Evolutionary conservation across 495 filamentous ascomycete genomes (phyloP).

Genomic region (Aspergillus leporis): DNA sequence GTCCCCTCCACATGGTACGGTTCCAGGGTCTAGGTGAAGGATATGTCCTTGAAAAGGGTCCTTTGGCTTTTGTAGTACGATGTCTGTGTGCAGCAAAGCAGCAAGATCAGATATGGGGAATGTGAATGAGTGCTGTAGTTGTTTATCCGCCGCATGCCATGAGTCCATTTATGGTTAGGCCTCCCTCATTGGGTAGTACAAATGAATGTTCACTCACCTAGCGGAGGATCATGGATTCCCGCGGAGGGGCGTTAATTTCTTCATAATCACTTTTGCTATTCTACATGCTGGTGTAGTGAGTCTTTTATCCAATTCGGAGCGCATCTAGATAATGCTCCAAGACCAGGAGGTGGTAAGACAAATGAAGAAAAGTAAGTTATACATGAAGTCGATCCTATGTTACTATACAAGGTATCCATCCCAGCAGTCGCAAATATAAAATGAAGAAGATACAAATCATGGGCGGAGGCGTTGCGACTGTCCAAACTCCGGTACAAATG

Average conservation of each 20-base stretch:
- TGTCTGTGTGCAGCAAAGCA: no score
- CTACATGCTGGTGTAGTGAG: no score
- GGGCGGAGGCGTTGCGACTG: conserved; percentile 41
- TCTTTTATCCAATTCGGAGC: neutral
- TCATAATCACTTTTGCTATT: no score
- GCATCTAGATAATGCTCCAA: neutral
- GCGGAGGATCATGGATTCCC: no score
- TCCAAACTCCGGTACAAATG: conserved; percentile 49
- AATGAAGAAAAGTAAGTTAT: conserved; percentile 8
- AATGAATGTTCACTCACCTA: no score
- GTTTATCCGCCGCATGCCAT: neutral
- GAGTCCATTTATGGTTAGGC: neutral
- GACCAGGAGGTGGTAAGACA: neutral
- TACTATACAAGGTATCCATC: conserved; percentile 45
- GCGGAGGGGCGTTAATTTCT: no score
- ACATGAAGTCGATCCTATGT: conserved; percentile 25
- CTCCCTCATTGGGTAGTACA: neutral
- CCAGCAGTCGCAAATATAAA: conserved; percentile 35
- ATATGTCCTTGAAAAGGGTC: no score
- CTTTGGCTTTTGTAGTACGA: no score
- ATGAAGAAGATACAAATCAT: conserved; percentile 29
- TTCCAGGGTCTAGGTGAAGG: no score
- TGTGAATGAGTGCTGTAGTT: neutral
- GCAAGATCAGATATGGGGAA: no score
- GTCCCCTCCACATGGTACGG: conserved; percentile 61